Evolutionary conservation across 305 asterid species (phyloP).

Genomic region (Solanum hybrid): DNA sequence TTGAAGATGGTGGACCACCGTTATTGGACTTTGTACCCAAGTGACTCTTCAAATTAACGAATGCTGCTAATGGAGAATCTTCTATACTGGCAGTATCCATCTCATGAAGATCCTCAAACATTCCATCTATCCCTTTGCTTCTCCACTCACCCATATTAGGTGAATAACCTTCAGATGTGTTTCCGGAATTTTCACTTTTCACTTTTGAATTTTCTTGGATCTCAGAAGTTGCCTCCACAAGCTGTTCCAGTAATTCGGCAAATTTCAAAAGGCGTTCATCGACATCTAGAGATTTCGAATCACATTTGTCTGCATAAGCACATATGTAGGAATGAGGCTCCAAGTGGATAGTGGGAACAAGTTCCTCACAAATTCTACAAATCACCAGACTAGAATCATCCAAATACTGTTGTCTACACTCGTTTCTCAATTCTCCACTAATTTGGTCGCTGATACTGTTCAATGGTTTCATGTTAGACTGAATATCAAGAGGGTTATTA

Average conservation of each 20-base stretch:
- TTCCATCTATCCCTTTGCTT: constrained; percentile 74
- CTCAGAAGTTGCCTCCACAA: constrained; percentile 54
- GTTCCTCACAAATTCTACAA: constrained; percentile 92
- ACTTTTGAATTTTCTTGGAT: constrained; percentile 50
- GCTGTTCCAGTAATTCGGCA: constrained; percentile 76
- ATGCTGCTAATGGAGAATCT: constrained; percentile 56
- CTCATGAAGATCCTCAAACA: constrained; percentile 96
- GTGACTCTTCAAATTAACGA: constrained; percentile 59
- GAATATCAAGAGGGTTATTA: constrained; percentile 18
- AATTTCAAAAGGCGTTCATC: constrained; percentile 72
- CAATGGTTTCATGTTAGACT: constrained; percentile 24
- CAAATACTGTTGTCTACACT: constrained; percentile 38
- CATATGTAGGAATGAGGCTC: constrained; percentile 93
- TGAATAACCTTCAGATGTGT: constrained; percentile 48
- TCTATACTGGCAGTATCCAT: constrained; percentile 96
- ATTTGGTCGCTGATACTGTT: constrained; percentile 26
- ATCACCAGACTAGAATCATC: constrained; percentile 66
- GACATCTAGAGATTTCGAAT: constrained; percentile 54
- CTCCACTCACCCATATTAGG: constrained; percentile 67
- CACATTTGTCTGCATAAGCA: constrained; percentile 89
- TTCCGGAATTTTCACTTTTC: constrained; percentile 32
- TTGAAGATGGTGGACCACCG: constrained; percentile 81
- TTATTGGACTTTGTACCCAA: constrained; percentile 58
- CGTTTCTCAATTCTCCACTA: constrained; percentile 32
- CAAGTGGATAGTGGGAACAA: constrained; percentile 65